Base-by-base conservation (phyloP, 1,284 basidiomycete species). In the Stereum hirsutum region DNA sequence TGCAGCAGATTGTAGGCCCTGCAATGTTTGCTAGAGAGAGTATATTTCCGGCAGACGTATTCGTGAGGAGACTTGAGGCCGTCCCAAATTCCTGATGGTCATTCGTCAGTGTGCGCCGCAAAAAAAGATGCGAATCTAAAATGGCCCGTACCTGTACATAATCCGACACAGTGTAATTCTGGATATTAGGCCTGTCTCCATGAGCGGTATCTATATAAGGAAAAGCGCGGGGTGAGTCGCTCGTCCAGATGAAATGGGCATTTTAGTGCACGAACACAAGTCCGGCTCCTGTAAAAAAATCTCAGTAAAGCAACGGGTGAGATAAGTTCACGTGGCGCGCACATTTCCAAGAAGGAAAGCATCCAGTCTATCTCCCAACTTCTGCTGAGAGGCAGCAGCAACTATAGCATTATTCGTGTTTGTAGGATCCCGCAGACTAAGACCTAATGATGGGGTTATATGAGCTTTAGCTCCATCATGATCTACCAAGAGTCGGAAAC, bases 1-100 rank as follows among this genome's bases (percentile, higher is more conserved):
- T 33, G 44, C 72, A 74, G 49, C 71, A 74, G n/a, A 72, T 61
- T 10, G 69, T 72, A 3, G 72, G 72, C 8, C 72, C 72, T 3
- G 63, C 70, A 8, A 72, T 58, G 34, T 65, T 64, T 43, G 63
- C 57, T 15, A 60, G 55, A 6, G 57, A 48, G 7, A 68, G 52
- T 20, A 72, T 52, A 49, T 71, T 59, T 1, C 69, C 70, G 8
- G 54, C 59, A 8, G 63, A 55, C 2, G 66, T 69, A 37, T 63
- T 58, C 27, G 24, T n/a, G 21, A 39, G 26, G 20, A 36, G 20
- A 7, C 23, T 36, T 7, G 20, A 36, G 14, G 37, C 23, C 11
- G 14, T 39, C 23, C 21, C 24, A 17, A 26, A 39, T 12, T 39
- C 23, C 37, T 26, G 24, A 14, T 25, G 6, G 6, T n/a, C n/a